phyloP scores from a whole-genome alignment of 225 moss, liverwort and hornwort genomes.

The Bryoerythrophyllum caledonicum region DNA sequence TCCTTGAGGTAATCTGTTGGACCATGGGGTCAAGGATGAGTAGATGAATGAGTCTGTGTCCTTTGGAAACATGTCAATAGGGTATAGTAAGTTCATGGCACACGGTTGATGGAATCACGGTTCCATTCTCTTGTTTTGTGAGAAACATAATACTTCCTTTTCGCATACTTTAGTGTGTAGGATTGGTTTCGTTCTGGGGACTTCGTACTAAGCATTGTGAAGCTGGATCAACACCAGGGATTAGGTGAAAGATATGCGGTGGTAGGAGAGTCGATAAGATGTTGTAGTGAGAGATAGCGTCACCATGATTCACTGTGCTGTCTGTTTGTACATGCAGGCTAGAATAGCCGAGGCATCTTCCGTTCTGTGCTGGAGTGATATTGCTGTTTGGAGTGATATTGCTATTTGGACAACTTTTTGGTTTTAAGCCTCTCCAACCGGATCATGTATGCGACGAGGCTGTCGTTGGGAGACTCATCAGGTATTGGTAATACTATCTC shows the following conservation, averaged over 20 bases:
- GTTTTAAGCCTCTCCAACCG: conserved; percentile 16
- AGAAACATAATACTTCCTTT: background rate
- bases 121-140: background rate
- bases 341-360: conserved; percentile 45
- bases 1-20: conserved; percentile 3
- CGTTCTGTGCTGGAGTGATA: conserved; percentile 36
- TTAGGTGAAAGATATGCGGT: background rate
- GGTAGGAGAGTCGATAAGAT: background rate
- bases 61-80: background rate
- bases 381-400: conserved; percentile 33
- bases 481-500: conserved; percentile 22
- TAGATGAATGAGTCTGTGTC: background rate
- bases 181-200: background rate
- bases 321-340: conserved; percentile 56
- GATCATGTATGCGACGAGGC: background rate
- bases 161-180: background rate
- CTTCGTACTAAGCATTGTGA: background rate
- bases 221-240: background rate
- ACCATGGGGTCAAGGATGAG: background rate
- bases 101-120: background rate
- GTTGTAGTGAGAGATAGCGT: conserved; percentile 20
- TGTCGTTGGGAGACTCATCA: conserved; percentile 15
- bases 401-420: conserved; percentile 12
- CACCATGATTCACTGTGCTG: conserved; percentile 39
- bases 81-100: background rate